Evolutionary conservation across 768 basidiomycete genomes (phyloP).

Genomic region (Rickenella mellea): DNA sequence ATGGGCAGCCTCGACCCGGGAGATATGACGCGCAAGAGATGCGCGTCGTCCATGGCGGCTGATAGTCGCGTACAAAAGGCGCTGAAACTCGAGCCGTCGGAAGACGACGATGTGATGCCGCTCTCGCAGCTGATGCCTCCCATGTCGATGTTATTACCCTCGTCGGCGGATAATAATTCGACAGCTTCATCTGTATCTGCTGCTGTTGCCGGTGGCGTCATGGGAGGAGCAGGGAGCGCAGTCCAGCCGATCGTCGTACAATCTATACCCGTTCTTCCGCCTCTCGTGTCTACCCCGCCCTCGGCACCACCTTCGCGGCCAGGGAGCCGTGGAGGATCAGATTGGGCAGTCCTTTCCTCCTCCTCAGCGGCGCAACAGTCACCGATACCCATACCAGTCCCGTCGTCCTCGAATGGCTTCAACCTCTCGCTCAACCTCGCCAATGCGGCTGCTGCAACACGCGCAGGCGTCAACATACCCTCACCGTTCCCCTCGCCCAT

Average conservation of each 20-base stretch:
- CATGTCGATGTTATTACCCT: neutral
- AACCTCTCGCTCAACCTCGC: neutral
- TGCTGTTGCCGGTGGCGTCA: neutral
- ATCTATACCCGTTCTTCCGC: no score
- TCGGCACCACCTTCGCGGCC: constrained; percentile 16
- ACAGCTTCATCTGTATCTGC: neutral
- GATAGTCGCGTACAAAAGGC: constrained; percentile 37
- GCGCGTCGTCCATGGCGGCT: constrained; percentile 36
- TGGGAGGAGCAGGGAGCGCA: no score
- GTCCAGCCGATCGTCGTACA: no score
- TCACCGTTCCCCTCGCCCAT: no score
- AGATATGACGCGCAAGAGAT: constrained; percentile 41
- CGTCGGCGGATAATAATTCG: neutral
- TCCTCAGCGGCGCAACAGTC: neutral
- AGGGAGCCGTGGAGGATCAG: no score
- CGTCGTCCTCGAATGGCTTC: no score
- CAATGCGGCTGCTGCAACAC: neutral
- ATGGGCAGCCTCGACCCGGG: constrained; percentile 20
- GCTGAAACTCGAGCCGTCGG: constrained; percentile 39
- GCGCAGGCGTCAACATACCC: no score
- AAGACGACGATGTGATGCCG: constrained; percentile 20
- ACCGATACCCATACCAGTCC: no score
- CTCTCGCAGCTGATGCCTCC: constrained; percentile 9
- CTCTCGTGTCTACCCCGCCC: constrained; percentile 14
- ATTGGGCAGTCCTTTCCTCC: no score